Conservation (phyloP, 257 asterid genomes). For the Solanum dulcamara region DNA sequence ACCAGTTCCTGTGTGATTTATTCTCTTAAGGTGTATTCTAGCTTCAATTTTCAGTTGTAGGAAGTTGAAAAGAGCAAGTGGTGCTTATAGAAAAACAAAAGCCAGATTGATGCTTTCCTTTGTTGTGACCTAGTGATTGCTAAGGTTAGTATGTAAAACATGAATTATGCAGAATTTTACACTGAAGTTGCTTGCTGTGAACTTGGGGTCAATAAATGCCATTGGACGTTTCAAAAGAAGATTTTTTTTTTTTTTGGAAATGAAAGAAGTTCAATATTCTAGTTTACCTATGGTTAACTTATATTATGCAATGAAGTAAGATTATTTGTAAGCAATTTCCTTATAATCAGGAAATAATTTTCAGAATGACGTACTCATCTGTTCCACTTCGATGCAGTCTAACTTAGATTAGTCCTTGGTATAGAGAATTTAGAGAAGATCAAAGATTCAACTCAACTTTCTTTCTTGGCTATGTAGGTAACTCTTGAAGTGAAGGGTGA, state of each 20-base stretch:
- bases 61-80: neutral
- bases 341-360: neutral
- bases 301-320: neutral
- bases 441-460: neutral
- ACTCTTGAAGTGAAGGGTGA: constrained; percentile 93
- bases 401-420: neutral
- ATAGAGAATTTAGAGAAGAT: neutral
- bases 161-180: neutral
- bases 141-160: neutral
- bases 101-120: neutral
- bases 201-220: neutral
- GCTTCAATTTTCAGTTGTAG: neutral
- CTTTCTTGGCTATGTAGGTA: constrained; percentile 31
- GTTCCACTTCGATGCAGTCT: neutral
- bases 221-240: neutral
- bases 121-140: neutral
- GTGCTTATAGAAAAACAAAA: neutral
- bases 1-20: neutral
- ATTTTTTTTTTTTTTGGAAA: no score
- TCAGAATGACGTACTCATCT: neutral
- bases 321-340: neutral
- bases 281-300: neutral
- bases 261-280: neutral
- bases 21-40: neutral
- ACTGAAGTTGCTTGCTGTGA: neutral